Base-by-base conservation (phyloP, 2,329 filamentous ascomycete genomes). In the Penicillium psychrosexuale region DNA sequence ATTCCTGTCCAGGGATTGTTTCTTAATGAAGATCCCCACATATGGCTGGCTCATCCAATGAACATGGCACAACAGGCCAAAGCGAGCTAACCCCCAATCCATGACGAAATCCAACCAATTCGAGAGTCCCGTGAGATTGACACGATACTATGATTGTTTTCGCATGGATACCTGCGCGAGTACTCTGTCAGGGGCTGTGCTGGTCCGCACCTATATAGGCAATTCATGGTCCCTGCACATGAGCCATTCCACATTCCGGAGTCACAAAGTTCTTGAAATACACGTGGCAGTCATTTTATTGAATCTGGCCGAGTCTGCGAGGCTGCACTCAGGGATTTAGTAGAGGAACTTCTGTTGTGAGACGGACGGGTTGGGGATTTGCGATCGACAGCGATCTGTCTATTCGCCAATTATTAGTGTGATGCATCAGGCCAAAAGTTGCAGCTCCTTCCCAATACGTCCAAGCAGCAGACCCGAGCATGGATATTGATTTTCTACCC, bases 311-410 rank as follows among this genome's bases (percentile, higher is more conserved):
- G 13, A 30, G 17, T 15, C 5, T 33, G 2, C n/a, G 1, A 36
- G 12, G 30, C 5, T 27, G n/a, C 3, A 5, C 19, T 1, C 7
- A 24, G 31, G 48, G n/a, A 24, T 30, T 34, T 19, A 5, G 15
- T 5, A n/a, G 4, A 27, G 6, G 15, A 24, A 24, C 1, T 33
- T 17, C 3, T 3, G 1, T 13, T 13, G 1, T 45, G 17, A 45
- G 28, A 33, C 28, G 0, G 17, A 5, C 8, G 1, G 15, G n/a
- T 22, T 1, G 12, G 24, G 12, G 37, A 17, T 43, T 43, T 42
- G 47, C 13, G 37, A 50, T 50, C 47, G 37, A 43, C 37, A 12
- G 40, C 13, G n/a, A 50, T 56, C 22, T 27, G 47, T 56, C 22
- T 27, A 19, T 34, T 27, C 8, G 27, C 27, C 34, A 27, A 42